Percentiles rank a stretch among this genome's conserved stretches.
Evolutionary conservation across 257 asterid genomes (phyloP).

Genomic region (Nemophila menziesii): DNA sequence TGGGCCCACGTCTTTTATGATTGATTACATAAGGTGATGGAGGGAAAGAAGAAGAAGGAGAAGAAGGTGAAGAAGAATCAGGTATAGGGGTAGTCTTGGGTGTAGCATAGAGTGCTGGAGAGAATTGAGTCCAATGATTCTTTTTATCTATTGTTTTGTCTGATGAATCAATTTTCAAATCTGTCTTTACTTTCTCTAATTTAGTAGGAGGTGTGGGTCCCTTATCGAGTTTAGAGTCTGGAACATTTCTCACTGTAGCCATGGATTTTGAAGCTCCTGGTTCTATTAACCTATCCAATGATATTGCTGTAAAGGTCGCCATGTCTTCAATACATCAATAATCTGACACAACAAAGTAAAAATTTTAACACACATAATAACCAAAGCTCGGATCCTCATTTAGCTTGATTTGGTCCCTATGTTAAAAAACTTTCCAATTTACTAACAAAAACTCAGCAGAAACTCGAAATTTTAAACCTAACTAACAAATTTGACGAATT

Average conservation of each 20-base stretch:
- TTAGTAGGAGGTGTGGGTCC: constrained; percentile 15
- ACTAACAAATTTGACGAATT: neutral
- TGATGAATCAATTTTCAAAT: constrained; percentile 23
- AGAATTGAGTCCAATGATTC: constrained; percentile 66
- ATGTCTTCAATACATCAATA: constrained; percentile 46
- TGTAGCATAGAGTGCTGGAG: constrained; percentile 87
- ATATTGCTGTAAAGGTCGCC: constrained; percentile 76
- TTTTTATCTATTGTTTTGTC: constrained; percentile 25
- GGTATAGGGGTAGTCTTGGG: constrained; percentile 86
- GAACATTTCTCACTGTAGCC: constrained; percentile 20
- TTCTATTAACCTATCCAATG: constrained; percentile 74
- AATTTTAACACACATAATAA: neutral
- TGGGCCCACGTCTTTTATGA: constrained; percentile 89
- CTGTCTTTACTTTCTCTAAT: constrained; percentile 37
- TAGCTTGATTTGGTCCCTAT: too few relatives aligned
- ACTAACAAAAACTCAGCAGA: too few relatives aligned
- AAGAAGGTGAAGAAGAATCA: constrained; percentile 78
- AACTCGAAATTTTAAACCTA: too few relatives aligned
- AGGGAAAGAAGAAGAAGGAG: too few relatives aligned
- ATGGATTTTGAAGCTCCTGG: constrained; percentile 45
- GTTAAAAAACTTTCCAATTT: too few relatives aligned
- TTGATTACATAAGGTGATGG: constrained; percentile 83
- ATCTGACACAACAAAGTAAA: constrained; percentile 25
- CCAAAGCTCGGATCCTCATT: neutral
- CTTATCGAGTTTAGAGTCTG: constrained; percentile 27